Percentiles rank a stretch among this genome's conserved stretches.
These are phyloP conservation scores for Candida sithepensis DNA, from an alignment of 805 yeast genomes.

Conservation along the genomic window DNA sequence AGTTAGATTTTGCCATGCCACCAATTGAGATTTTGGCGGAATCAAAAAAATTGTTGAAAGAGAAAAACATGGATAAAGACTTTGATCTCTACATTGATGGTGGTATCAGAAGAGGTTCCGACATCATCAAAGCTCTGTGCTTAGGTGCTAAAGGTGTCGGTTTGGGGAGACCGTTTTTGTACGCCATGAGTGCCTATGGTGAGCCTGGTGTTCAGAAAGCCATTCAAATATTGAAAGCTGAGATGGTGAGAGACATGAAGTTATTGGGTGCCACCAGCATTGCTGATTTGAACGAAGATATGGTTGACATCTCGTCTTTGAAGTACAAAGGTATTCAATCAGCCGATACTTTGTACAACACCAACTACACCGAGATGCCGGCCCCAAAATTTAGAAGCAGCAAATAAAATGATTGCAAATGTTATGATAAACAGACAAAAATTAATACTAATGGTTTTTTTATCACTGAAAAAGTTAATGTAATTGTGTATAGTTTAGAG, in stretches of 20 bases:
- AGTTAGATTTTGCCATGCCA: slow-evolving; percentile 58
- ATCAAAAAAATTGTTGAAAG: slow-evolving; percentile 42
- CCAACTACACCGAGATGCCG: slow-evolving; percentile 54
- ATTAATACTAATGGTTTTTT: too few species aligned
- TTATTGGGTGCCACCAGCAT: slow-evolving; percentile 56
- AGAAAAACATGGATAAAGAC: slow-evolving; percentile 36
- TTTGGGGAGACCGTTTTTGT: slow-evolving; percentile 71
- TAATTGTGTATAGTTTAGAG: too few species aligned
- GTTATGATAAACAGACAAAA: too few species aligned
- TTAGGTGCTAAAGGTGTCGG: slow-evolving; percentile 52
- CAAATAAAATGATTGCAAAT: background rate
- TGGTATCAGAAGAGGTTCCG: slow-evolving; percentile 42
- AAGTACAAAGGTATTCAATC: slow-evolving; percentile 34
- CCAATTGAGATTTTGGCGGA: slow-evolving; percentile 59
- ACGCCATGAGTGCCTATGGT: slow-evolving; percentile 78
- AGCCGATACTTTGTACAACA: slow-evolving; percentile 48
- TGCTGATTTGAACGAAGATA: slow-evolving; percentile 39
- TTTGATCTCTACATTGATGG: slow-evolving; percentile 41
- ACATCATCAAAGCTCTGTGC: slow-evolving; percentile 39
- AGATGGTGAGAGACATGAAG: slow-evolving; percentile 63
- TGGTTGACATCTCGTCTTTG: slow-evolving; percentile 34
- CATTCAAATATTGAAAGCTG: slow-evolving; percentile 56
- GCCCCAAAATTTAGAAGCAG: slow-evolving; percentile 15
- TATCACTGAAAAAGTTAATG: too few species aligned
- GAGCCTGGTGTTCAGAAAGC: slow-evolving; percentile 68